A percentile compares a stretch with the other conserved stretches of the same genome.
Conservation (phyloP, 345 rosid species). For the Cardamine chenopodiifolia region DNA sequence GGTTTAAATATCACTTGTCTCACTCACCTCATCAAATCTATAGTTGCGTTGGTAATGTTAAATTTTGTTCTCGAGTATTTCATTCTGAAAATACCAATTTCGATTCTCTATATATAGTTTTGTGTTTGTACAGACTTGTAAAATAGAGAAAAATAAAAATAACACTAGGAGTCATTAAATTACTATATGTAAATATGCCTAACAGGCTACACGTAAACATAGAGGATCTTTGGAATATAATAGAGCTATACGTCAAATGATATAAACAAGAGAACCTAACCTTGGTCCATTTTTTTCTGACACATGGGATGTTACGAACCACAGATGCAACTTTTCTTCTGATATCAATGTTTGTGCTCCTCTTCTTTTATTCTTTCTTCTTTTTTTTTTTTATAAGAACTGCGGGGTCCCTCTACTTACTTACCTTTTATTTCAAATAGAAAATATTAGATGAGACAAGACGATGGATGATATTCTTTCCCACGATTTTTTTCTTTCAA, state of each 20-base stretch:
- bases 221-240: background rate
- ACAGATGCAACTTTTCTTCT: conserved; percentile 36
- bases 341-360: conserved; percentile 28
- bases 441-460: conserved; percentile 15
- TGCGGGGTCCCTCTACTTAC: conserved; percentile 16
- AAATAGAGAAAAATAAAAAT: background rate
- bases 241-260: conserved; percentile 12
- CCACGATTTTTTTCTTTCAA: background rate
- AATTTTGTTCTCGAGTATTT: background rate
- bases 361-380: background rate
- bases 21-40: background rate
- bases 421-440: conserved; percentile 9
- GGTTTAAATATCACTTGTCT: too few species aligned
- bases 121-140: background rate
- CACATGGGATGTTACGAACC: conserved; percentile 45
- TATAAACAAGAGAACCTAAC: conserved; percentile 21
- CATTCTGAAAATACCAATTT: background rate
- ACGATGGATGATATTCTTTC: background rate
- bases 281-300: conserved; percentile 29
- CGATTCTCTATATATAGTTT: background rate
- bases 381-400: background rate
- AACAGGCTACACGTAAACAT: background rate
- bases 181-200: background rate
- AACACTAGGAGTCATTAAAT: background rate
- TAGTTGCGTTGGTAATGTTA: background rate